Evolutionary conservation across 495 filamentous ascomycete species (phyloP).

Genomic region (Neurospora sp.): DNA sequence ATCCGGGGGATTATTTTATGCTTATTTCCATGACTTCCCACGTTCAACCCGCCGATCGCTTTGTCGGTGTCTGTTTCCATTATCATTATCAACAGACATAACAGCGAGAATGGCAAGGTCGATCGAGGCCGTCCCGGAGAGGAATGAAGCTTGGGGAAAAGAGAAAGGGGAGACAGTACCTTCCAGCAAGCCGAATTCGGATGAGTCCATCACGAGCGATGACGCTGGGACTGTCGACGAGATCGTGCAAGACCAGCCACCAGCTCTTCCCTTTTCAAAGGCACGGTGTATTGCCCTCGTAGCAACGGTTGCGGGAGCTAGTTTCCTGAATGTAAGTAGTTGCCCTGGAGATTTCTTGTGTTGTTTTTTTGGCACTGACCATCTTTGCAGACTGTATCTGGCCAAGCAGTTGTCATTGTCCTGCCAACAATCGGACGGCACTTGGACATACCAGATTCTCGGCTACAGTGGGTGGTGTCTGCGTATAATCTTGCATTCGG

Average conservation of each 20-base stretch:
- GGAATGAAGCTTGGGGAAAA: neutral
- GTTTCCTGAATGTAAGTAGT: conserved; percentile 43
- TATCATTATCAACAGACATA: neutral
- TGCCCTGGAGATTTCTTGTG: too few relatives aligned
- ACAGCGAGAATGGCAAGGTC: neutral
- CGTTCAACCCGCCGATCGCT: neutral
- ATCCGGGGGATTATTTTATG: neutral
- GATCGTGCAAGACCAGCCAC: neutral
- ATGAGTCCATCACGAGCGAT: neutral
- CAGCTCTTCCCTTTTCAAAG: conserved; percentile 33
- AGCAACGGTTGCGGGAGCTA: conserved; percentile 41
- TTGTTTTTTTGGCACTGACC: neutral
- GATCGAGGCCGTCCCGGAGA: neutral
- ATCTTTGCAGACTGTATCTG: conserved; percentile 40
- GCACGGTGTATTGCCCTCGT: conserved; percentile 38
- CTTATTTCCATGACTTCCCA: neutral
- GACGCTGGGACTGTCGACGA: neutral
- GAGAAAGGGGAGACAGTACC: neutral
- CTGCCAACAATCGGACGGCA: conserved; percentile 47
- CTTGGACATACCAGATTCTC: conserved; percentile 42
- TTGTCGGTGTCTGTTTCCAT: neutral
- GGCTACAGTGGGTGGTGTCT: conserved; percentile 55
- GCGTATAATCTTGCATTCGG: conserved; percentile 56
- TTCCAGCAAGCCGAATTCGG: neutral
- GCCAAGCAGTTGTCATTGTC: conserved; percentile 51